Evolutionary conservation across 306 rosid genomes (phyloP), one percentile per base, ranked within the genome.

Genomic region (Parietaria judaica): DNA sequence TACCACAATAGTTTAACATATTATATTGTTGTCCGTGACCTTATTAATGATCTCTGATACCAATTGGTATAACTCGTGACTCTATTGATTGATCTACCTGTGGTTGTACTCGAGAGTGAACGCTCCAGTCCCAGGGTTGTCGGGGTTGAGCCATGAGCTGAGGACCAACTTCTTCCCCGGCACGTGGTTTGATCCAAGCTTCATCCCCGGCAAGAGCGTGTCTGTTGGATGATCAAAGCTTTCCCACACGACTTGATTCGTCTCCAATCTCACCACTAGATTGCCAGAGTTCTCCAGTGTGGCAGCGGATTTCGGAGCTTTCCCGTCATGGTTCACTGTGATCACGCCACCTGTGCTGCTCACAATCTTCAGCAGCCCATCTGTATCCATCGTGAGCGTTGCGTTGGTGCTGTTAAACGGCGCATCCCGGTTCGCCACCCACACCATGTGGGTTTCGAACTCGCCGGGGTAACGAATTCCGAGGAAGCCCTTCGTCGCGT

Each of bases 191-290:
- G 6, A 12, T 41, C 62, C 62, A n/a, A 74, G 64, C 54, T 58
- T 74, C 78, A 74, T 74, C 17, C 67, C 70, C 8, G 78, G 74
- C 39, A 74, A 51, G 59, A 74, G 58, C n/a, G 66, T 44, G 53
- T 68, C 54, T 12, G 70, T 63, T 11, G 70, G 74, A 47, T 74
- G 13, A 37, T 68, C 58, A 31, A 45, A 61, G 53, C 66, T 61
- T 8, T 61, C 43, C 41, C 41, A 12, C 11, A 45, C 0, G 4
- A 46, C 66, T 13, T 16, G 13, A 8, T 43, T 23, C 62, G 38
- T 6, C 8, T 58, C 62, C 48, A n/a, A n/a, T n/a, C 31, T 58
- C 62, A 58, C 48, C 5, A 37, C 48, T 48, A 58, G 31, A 14
- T 58, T 58, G 12, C 62, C 62, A 6, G 62, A 11, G 6, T 58